Evolutionary conservation across 768 basidiomycete species (phyloP).

Genomic region (Lactifluus volemus): DNA sequence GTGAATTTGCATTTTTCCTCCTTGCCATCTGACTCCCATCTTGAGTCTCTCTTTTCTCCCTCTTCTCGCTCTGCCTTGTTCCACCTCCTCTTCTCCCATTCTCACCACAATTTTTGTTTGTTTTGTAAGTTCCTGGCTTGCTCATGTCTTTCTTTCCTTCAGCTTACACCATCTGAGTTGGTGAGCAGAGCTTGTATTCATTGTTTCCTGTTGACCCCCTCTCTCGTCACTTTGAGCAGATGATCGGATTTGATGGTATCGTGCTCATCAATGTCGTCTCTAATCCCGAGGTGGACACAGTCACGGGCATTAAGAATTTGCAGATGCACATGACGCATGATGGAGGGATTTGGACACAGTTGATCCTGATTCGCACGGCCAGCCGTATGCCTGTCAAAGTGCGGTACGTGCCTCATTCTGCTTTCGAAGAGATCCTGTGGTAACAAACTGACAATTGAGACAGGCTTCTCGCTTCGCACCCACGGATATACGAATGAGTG

Average conservation of each 20-base stretch:
- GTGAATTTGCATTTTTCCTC: no score
- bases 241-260: constrained; percentile 93
- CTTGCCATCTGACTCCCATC: no score
- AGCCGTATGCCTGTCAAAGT: constrained; percentile 56
- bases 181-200: no score
- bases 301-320: constrained; percentile 65
- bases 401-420: constrained; percentile 38
- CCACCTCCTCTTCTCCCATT: no score
- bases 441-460: neutral
- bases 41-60: no score
- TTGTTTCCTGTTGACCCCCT: no score
- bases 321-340: constrained; percentile 92
- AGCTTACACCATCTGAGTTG: no score
- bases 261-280: constrained; percentile 86
- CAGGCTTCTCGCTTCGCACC: constrained; percentile 78
- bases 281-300: constrained; percentile 64
- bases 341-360: constrained; percentile 85
- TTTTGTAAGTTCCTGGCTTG: no score
- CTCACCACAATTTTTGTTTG: no score
- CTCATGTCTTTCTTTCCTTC: no score
- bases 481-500: constrained; percentile 93
- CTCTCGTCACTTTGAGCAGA: constrained; percentile 98
- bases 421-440: neutral
- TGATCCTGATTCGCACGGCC: constrained; percentile 81
- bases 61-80: no score